Conservation (phyloP, 192 early-diverging fungal genomes). For the Gorgonomyces haynaldii region DNA sequence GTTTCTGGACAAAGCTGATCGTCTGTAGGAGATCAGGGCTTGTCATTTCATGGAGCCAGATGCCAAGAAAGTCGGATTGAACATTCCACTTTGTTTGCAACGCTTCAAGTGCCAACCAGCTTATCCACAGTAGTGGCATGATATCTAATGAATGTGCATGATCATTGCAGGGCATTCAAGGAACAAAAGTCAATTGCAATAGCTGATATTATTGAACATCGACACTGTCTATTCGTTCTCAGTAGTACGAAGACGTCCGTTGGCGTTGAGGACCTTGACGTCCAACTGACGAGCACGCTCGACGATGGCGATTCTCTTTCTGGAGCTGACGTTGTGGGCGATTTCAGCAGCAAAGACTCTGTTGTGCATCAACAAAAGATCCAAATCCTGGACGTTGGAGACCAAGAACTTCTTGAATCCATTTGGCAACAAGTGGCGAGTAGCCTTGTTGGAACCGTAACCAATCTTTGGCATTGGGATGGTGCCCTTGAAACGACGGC, state of each 20-base stretch:
- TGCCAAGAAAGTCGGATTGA: too few species aligned
- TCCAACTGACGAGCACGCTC: conserved; percentile 91
- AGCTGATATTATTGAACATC: neutral
- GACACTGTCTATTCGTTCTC: conserved; percentile 5
- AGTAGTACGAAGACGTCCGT: conserved; percentile 59
- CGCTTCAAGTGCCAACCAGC: too few species aligned
- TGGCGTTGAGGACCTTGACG: conserved; percentile 92
- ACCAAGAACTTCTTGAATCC: conserved; percentile 99
- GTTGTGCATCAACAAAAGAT: conserved; percentile 99
- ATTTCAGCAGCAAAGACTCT: conserved; percentile 97
- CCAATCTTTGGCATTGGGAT: conserved; percentile 99
- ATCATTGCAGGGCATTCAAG: neutral
- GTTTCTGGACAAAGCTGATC: too few species aligned
- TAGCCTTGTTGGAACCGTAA: conserved; percentile 94
- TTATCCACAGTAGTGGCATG: too few species aligned
- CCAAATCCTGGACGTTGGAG: conserved; percentile 82
- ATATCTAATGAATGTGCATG: neutral
- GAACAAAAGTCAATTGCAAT: neutral
- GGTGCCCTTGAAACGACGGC: conserved; percentile 95
- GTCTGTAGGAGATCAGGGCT: too few species aligned
- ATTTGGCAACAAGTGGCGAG: conserved; percentile 91
- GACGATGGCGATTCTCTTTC: conserved; percentile 85
- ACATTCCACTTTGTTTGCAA: neutral
- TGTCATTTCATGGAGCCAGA: too few species aligned
- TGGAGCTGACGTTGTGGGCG: conserved; percentile 90